These are phyloP conservation scores for Lipomyces yamadae DNA, from an alignment of 805 yeast genomes.

Conservation along the genomic window DNA sequence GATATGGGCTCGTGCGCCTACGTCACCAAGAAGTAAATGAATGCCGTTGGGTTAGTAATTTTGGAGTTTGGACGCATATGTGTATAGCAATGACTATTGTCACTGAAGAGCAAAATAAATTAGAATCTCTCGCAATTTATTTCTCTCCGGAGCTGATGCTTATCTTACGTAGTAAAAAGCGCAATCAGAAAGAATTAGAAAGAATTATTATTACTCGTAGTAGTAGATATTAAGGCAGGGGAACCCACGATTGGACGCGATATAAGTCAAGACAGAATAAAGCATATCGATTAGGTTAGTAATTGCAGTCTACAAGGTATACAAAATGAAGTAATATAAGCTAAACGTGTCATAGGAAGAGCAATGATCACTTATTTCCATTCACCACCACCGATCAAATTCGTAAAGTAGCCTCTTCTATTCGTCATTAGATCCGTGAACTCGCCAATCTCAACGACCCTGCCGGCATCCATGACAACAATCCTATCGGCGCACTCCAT, in stretches of 20 bases:
- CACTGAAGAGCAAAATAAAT: neutral
- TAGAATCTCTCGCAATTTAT: neutral
- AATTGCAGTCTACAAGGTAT: neutral
- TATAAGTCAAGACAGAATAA: neutral
- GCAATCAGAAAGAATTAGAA: no score
- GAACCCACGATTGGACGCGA: neutral
- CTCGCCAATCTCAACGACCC: conserved; percentile 28
- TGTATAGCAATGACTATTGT: neutral
- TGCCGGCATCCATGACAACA: conserved; percentile 41
- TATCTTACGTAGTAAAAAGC: no score
- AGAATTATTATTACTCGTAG: no score
- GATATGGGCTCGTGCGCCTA: conserved; percentile 34
- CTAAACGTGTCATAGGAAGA: no score
- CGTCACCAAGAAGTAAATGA: conserved; percentile 11
- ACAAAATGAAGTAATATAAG: neutral
- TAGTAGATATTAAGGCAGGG: neutral
- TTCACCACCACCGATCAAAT: conserved; percentile 14
- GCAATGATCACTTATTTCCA: neutral
- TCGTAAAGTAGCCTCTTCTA: conserved; percentile 8
- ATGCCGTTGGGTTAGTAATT: neutral
- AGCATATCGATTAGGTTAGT: neutral
- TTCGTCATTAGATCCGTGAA: conserved; percentile 21
- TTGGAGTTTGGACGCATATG: neutral
- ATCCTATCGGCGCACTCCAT: conserved; percentile 62
- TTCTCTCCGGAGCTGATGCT: no score